Percentiles rank a stretch among this genome's conserved stretches.
Conservation (phyloP, 106 monocot genomes). For the Allium sativum region DNA sequence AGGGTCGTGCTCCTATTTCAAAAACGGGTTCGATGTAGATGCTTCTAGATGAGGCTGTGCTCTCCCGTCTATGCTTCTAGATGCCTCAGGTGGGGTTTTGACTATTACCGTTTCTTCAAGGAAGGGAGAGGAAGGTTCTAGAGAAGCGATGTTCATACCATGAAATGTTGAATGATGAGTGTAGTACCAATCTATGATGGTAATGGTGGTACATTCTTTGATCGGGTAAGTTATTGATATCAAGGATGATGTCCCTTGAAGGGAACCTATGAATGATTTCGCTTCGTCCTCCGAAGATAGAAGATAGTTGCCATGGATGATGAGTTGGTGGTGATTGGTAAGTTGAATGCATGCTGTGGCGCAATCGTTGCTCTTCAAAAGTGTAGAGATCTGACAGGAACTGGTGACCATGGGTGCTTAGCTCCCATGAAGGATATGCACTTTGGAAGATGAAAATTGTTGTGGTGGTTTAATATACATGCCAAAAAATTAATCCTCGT, state of each 20-base stretch:
- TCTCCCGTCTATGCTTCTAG: constrained; percentile 12
- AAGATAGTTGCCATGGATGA: constrained; percentile 6
- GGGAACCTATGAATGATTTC: constrained; percentile 27
- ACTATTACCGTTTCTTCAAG: no score
- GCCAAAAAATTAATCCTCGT: no score
- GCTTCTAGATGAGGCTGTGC: constrained; percentile 34
- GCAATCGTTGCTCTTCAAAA: constrained; percentile 49
- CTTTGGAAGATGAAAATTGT: constrained; percentile 59
- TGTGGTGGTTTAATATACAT: no score
- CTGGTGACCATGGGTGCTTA: constrained; percentile 31
- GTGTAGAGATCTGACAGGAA: constrained; percentile 43
- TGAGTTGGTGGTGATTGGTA: constrained; percentile 10
- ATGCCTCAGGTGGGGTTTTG: constrained; percentile 3
- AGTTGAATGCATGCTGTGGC: constrained; percentile 9
- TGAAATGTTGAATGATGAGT: neutral
- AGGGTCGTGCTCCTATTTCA: constrained; percentile 16
- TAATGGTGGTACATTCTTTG: constrained; percentile 42
- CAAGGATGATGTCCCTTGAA: constrained; percentile 4
- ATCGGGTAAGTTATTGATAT: constrained; percentile 18
- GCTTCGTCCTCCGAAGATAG: constrained; percentile 5
- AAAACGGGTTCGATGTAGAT: constrained; percentile 45
- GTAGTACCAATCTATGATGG: constrained; percentile 72
- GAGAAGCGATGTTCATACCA: no score
- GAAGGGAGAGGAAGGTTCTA: neutral
- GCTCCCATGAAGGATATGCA: constrained; percentile 74